Evolutionary conservation across 2,329 filamentous ascomycete species (phyloP).

Genomic region (Trichocomaceae sp.): DNA sequence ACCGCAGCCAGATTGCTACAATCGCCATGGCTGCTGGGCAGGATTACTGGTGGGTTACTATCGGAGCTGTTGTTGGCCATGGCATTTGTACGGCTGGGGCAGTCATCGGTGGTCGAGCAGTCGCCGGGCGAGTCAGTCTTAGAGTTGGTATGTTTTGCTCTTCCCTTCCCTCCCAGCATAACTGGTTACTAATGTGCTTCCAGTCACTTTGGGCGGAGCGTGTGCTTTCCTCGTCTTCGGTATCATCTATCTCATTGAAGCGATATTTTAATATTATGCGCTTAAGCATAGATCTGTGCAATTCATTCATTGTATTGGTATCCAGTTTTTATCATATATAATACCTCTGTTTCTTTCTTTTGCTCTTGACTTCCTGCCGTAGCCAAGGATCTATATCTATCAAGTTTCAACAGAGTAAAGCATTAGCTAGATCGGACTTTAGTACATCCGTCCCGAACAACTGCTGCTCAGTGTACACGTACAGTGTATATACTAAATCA

Average conservation of each 20-base stretch:
- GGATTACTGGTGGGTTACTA: conserved; percentile 98
- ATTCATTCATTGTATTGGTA: conserved; percentile 2
- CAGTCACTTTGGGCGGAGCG: conserved; percentile 89
- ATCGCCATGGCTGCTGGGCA: conserved; percentile 98
- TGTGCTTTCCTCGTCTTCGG: conserved; percentile 86
- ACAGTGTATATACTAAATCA: background rate
- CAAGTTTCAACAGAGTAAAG: background rate
- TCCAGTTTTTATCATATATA: background rate
- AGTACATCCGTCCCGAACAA: no score
- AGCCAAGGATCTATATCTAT: background rate
- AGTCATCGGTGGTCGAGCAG: conserved; percentile 83
- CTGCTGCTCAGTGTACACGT: background rate
- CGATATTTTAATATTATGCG: conserved; percentile 8
- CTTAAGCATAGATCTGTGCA: background rate
- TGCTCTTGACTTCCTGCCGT: background rate
- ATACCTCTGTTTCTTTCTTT: background rate
- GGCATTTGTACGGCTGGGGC: conserved; percentile 84
- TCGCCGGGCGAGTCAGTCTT: conserved; percentile 90
- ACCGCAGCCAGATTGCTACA: conserved; percentile 94
- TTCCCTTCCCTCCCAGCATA: conserved; percentile 7
- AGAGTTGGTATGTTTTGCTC: conserved; percentile 72
- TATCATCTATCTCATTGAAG: conserved; percentile 69
- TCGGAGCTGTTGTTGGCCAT: conserved; percentile 80
- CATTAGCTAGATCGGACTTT: no score
- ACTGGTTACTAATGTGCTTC: conserved; percentile 10